Percentiles rank a stretch among this genome's conserved stretches.
Conservation (phyloP, 148 eudicot species). For the Polygonum maritimum region DNA sequence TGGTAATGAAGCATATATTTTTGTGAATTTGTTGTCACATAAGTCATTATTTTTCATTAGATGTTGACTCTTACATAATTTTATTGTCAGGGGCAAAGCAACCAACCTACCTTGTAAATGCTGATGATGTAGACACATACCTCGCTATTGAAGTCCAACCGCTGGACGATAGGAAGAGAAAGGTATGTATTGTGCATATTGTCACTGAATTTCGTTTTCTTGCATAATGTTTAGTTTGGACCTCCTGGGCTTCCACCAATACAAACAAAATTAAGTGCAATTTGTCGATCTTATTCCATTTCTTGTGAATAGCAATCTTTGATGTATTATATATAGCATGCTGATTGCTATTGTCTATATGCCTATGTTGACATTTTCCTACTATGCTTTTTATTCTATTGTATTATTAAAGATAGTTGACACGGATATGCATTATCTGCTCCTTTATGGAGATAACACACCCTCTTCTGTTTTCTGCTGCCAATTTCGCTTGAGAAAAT, state of each 20-base stretch:
- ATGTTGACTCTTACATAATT: constrained; percentile 10
- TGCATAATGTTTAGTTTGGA: neutral
- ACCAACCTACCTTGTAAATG: constrained; percentile 77
- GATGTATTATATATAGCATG: neutral
- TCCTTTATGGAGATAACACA: neutral
- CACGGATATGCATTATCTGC: neutral
- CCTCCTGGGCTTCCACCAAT: neutral
- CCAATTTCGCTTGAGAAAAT: neutral
- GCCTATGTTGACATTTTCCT: neutral
- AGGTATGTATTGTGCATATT: constrained; percentile 31
- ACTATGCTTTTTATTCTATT: neutral
- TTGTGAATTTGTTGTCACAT: neutral
- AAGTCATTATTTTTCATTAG: neutral
- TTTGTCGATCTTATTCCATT: neutral
- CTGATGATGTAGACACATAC: constrained; percentile 79
- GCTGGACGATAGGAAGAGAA: constrained; percentile 75
- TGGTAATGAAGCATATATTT: constrained; percentile 31
- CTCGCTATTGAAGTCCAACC: constrained; percentile 96
- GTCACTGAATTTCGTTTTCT: neutral
- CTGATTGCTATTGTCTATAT: neutral
- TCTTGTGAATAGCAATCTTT: neutral
- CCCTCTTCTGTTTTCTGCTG: neutral
- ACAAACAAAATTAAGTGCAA: neutral
- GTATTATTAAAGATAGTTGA: neutral
- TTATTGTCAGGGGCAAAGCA: constrained; percentile 78